Evolutionary conservation across 2,329 filamentous ascomycete species (phyloP).

Genomic region (Paecilomyces sp.): DNA sequence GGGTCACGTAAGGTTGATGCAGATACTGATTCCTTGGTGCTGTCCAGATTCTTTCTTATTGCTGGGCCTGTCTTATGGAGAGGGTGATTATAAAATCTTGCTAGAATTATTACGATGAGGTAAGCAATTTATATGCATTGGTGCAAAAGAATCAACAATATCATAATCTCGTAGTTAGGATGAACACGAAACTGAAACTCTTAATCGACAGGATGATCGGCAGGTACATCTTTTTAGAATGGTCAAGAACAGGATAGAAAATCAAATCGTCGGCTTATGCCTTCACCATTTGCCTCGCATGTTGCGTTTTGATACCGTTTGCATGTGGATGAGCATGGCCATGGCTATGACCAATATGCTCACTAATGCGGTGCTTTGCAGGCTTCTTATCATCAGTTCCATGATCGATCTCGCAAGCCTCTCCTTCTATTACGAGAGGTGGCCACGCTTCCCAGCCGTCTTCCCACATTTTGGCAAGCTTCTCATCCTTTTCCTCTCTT

Average conservation of each 20-base stretch:
- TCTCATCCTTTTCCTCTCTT: conserved; percentile 38
- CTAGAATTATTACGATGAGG: neutral
- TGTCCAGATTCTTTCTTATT: neutral
- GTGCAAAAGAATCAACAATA: neutral
- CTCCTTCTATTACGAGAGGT: conserved; percentile 35
- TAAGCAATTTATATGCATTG: too few relatives aligned
- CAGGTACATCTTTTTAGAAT: neutral
- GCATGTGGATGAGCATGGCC: conserved; percentile 3
- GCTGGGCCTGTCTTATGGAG: neutral
- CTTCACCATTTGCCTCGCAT: neutral
- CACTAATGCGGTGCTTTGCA: conserved; percentile 23
- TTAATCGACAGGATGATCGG: neutral
- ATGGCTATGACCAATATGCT: conserved; percentile 17
- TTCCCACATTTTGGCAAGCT: conserved; percentile 47
- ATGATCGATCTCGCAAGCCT: conserved; percentile 11
- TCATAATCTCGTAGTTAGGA: neutral
- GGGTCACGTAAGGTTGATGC: neutral
- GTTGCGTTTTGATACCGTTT: neutral
- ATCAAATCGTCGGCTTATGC: neutral
- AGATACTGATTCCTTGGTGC: neutral
- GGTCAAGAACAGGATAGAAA: neutral
- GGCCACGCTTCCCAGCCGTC: conserved; percentile 55
- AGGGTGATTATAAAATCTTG: neutral
- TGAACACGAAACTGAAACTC: neutral
- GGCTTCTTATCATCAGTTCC: conserved; percentile 8